Percentiles rank a stretch among this genome's conserved stretches.
Conservation (phyloP, 371 early-diverging fungal genomes). For the Mortierella sp. region DNA sequence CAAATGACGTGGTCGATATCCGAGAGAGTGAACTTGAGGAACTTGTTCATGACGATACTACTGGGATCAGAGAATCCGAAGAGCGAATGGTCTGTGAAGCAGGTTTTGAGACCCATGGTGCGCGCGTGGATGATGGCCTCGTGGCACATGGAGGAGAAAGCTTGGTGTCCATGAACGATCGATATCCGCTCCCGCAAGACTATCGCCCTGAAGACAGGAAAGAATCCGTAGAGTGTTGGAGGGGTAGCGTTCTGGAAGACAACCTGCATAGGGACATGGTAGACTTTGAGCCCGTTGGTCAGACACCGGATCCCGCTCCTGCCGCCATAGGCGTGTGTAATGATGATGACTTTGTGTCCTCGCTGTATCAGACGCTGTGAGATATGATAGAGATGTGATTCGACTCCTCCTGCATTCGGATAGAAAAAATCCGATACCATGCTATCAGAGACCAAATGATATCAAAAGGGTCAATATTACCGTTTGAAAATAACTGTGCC, state of each 20-base stretch:
- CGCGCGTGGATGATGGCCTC: slow-evolving; percentile 98
- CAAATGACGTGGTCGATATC: slow-evolving; percentile 98
- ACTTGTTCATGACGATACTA: slow-evolving; percentile 95
- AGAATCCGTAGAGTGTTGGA: slow-evolving; percentile 95
- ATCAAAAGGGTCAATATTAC: background rate
- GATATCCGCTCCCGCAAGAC: slow-evolving; percentile 93
- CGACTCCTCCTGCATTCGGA: slow-evolving; percentile 99
- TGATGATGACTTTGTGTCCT: slow-evolving; percentile 95
- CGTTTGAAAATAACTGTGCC: background rate
- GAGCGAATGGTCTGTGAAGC: slow-evolving; percentile 99
- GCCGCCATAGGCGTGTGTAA: slow-evolving; percentile 92
- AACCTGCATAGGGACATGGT: slow-evolving; percentile 93
- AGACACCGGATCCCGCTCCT: slow-evolving; percentile 93
- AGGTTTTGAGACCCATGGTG: slow-evolving; percentile 95
- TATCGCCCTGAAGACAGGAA: slow-evolving; percentile 94
- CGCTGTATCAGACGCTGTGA: slow-evolving; percentile 90
- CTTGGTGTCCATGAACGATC: slow-evolving; percentile 99
- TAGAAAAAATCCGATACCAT: slow-evolving; percentile 99
- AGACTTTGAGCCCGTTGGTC: slow-evolving; percentile 97
- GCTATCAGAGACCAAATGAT: slow-evolving; percentile 52
- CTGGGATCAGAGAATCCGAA: slow-evolving; percentile 97
- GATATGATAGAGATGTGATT: slow-evolving; percentile 96
- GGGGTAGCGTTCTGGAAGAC: slow-evolving; percentile 91
- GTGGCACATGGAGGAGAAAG: slow-evolving; percentile 95
- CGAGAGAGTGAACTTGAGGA: slow-evolving; percentile 94